Evolutionary conservation across 352 stramenopile species (phyloP), one percentile per base, ranked within the genome.

Genomic region (Globisporangium emineosum): DNA sequence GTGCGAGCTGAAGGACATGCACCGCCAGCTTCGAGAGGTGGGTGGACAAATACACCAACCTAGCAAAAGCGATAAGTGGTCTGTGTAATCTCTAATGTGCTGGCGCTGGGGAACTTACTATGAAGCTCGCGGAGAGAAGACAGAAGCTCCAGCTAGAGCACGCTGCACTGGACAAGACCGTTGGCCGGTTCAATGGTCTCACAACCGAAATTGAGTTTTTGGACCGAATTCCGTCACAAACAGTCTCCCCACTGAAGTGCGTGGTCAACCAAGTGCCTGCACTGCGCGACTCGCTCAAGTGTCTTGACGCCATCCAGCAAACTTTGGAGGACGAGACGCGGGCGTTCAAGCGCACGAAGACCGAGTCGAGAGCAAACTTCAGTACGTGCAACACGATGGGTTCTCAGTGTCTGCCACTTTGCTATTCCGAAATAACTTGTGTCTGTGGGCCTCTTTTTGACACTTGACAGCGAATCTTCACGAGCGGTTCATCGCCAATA

Each of bases 271-370:
- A 88, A 32, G 72, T 88, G 1, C 65, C 62, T 15, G 59, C 61
- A 25, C 65, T 89, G 27, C 74, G 74, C 21, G 67, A 79, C 5
- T 79, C 79, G 23, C 72, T 88, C 58, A n/a, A 75, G 43, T 71
- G 68, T 42, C 83, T 90, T 68, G 71, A 82, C 8, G 68, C 12
- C 27, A 77, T 90, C 23, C 70, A 86, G 51, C 47, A 37, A 8
- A 35, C 54, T n/a, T 62, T 89, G 27, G 81, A 86, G 52, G 65
- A 82, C 29, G 77, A 88, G 30, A 73, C 74, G 0, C 72, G 70
- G 1, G 59, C 78, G 60, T 87, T 75, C 43, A 86, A 86, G 68
- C 73, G 72, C n/a, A 71, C 71, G 12, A 88, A 88, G 61, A 68
- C 79, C 62, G 74, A 75, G 29, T 83, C 79, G 10, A 69, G 81